phyloP scores from a whole-genome alignment of 345 rosid species.

The Gossypium thurberi region DNA sequence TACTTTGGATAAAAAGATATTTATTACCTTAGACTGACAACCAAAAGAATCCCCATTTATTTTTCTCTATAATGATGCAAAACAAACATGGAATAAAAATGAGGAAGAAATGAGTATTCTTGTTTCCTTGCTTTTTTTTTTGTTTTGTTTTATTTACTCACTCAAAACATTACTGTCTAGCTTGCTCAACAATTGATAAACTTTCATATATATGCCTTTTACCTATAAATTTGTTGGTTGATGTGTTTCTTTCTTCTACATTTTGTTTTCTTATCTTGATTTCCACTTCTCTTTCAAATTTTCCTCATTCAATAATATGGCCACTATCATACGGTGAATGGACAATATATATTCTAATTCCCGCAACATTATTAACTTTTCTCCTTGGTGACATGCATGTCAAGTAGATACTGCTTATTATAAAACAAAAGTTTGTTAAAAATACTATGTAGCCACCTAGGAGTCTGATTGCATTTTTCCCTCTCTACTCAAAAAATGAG shows the following conservation, averaged over 20 bases:
- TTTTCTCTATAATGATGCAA: constrained; percentile 23
- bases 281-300: constrained; percentile 11
- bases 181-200: constrained; percentile 6
- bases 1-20: constrained; percentile 46
- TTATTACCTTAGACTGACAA: neutral
- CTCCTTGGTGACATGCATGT: no score
- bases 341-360: neutral
- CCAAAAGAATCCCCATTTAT: constrained; percentile 27
- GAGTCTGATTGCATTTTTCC: no score
- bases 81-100: constrained; percentile 16
- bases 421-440: no score
- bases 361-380: no score
- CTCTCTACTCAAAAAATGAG: no score
- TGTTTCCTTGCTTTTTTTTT: neutral
- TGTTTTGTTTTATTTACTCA: neutral
- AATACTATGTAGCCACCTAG: no score
- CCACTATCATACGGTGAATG: neutral
- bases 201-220: neutral
- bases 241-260: constrained; percentile 21
- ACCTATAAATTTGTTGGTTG: constrained; percentile 25
- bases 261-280: constrained; percentile 13
- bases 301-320: neutral
- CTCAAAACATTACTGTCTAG: neutral
- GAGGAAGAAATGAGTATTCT: constrained; percentile 18
- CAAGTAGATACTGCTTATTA: no score